These are phyloP conservation scores for Phytophthora lateralis DNA, from an alignment of 352 stramenopile species.

Conservation along the genomic window DNA sequence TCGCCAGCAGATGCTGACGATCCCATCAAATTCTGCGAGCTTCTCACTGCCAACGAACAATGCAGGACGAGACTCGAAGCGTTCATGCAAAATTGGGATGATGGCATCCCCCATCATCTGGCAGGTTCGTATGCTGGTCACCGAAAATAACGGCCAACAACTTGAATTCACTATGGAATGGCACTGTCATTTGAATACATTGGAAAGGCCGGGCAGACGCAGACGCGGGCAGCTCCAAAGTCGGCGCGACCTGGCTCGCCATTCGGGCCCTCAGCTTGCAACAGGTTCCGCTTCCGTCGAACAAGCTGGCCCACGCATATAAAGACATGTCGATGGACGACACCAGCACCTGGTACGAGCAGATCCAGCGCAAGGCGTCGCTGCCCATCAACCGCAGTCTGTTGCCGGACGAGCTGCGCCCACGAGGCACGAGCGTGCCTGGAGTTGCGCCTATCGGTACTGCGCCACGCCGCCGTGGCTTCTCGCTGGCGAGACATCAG, in stretches of 20 bases:
- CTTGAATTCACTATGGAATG: neutral
- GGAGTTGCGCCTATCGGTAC: neutral
- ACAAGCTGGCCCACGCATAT: conserved; percentile 20
- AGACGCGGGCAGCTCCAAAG: neutral
- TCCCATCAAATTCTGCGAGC: too few species aligned
- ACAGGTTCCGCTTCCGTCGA: conserved; percentile 11
- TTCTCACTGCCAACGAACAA: too few species aligned
- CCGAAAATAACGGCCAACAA: neutral
- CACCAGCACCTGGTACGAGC: conserved; percentile 26
- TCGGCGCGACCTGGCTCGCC: conserved; percentile 1
- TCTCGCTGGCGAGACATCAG: conserved; percentile 23
- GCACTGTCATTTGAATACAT: neutral
- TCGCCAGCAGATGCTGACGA: too few species aligned
- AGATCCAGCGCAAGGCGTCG: conserved; percentile 37
- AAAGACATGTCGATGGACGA: conserved; percentile 17
- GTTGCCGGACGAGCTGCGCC: conserved; percentile 9
- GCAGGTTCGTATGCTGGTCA: conserved; percentile 4
- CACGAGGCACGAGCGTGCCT: conserved; percentile 26
- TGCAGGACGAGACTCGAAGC: too few species aligned
- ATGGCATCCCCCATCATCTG: conserved; percentile 10
- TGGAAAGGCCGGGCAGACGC: neutral
- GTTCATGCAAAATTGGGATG: neutral
- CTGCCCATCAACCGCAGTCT: conserved; percentile 9
- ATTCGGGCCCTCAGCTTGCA: neutral
- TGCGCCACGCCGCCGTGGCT: conserved; percentile 19